Conservation (phyloP, 805 yeast genomes). For the Wickerhamiella spandovensis region DNA sequence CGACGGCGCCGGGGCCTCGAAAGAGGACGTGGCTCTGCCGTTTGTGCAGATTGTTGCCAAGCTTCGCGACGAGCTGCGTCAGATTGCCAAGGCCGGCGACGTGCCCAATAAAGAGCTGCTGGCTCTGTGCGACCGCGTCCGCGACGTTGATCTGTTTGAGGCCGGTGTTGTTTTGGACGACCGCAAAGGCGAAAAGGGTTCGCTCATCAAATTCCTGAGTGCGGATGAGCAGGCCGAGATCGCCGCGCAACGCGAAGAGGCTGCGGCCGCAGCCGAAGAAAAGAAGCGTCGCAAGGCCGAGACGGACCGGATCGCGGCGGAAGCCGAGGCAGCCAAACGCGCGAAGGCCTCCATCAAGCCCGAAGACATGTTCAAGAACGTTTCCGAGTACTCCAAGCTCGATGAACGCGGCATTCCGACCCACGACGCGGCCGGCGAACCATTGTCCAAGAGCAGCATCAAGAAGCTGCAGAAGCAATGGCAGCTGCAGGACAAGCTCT, state of each 20-base stretch:
- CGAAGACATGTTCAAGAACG: conserved; percentile 50
- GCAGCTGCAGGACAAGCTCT: conserved; percentile 69
- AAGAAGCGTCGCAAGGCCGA: conserved; percentile 42
- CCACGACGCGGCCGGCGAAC: conserved; percentile 58
- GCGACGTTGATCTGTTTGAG: conserved; percentile 57
- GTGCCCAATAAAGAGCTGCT: conserved; percentile 42
- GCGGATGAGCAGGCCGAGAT: conserved; percentile 56
- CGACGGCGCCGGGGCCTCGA: conserved; percentile 24
- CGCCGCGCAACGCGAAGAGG: conserved; percentile 41
- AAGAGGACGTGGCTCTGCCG: conserved; percentile 67
- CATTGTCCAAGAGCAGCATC: conserved; percentile 63
- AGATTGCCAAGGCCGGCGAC: conserved; percentile 46
- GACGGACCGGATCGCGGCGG: conserved; percentile 13
- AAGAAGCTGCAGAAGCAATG: conserved; percentile 73
- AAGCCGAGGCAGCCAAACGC: conserved; percentile 44
- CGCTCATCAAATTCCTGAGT: conserved; percentile 70
- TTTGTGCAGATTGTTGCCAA: conserved; percentile 61
- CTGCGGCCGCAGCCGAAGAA: conserved; percentile 39
- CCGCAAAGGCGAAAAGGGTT: conserved; percentile 61
- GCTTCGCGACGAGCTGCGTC: conserved; percentile 75
- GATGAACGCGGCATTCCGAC: conserved; percentile 79
- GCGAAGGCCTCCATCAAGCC: conserved; percentile 67
- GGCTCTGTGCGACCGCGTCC: conserved; percentile 56
- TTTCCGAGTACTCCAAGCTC: conserved; percentile 55
- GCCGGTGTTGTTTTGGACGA: conserved; percentile 83